Evolutionary conservation across 1,139 yeast genomes (phyloP).

Genomic region (Kazachstania sp.): DNA sequence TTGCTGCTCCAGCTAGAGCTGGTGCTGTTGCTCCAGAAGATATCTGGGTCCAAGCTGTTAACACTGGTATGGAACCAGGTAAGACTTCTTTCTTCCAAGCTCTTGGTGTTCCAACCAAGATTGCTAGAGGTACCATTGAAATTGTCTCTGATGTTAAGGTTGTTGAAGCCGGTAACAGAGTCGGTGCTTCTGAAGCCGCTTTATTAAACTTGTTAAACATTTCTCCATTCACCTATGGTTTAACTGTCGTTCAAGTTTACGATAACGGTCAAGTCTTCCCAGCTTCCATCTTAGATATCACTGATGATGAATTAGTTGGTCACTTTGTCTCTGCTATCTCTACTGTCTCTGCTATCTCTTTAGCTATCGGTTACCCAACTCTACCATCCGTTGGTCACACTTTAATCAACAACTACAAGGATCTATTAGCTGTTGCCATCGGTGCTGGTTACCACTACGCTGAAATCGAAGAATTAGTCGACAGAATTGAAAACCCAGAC

Average conservation of each 20-base stretch:
- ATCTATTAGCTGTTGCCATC: slow-evolving; percentile 93
- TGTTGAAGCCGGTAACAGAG: slow-evolving; percentile 75
- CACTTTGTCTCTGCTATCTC: slow-evolving; percentile 91
- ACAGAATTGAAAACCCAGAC: slow-evolving; percentile 99
- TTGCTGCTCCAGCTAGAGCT: slow-evolving; percentile 99
- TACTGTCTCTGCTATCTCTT: slow-evolving; percentile 91
- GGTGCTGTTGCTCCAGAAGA: slow-evolving; percentile 99
- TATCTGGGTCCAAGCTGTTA: slow-evolving; percentile 97
- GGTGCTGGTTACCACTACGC: slow-evolving; percentile 99
- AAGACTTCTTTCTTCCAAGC: slow-evolving; percentile 99
- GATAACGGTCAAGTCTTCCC: slow-evolving; percentile 99
- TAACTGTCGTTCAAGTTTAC: slow-evolving; percentile 92
- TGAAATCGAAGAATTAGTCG: slow-evolving; percentile 98
- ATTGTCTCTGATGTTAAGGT: slow-evolving; percentile 96
- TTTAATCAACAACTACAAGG: slow-evolving; percentile 98
- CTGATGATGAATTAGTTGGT: slow-evolving; percentile 89
- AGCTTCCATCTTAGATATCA: slow-evolving; percentile 92
- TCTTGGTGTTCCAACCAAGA: slow-evolving; percentile 99
- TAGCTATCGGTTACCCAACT: slow-evolving; percentile 99
- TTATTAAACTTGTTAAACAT: slow-evolving; percentile 99
- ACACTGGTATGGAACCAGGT: slow-evolving; percentile 99
- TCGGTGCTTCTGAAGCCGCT: slow-evolving; percentile 99
- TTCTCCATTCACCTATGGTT: slow-evolving; percentile 99
- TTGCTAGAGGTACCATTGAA: slow-evolving; percentile 99
- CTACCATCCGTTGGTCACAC: slow-evolving; percentile 99